Percentiles rank a stretch among this genome's conserved stretches.
These are phyloP conservation scores for Lanzia echinophila DNA, from an alignment of 2,329 filamentous ascomycete genomes.

Conservation along the genomic window DNA sequence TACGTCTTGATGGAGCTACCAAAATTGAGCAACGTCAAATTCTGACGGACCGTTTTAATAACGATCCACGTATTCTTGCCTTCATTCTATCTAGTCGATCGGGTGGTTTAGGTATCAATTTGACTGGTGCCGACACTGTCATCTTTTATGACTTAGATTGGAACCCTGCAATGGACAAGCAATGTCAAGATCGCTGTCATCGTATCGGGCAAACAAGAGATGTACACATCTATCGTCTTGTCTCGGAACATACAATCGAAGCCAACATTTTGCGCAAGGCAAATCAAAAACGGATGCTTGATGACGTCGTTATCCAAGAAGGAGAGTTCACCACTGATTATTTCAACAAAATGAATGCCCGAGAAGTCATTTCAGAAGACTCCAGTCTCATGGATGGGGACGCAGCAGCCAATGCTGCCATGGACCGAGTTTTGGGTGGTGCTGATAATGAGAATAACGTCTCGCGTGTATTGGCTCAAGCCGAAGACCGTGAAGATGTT, in stretches of 20 bases:
- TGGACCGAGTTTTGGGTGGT: constrained; percentile 73
- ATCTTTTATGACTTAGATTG: constrained; percentile 99
- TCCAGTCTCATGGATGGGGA: constrained; percentile 50
- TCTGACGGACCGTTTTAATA: constrained; percentile 93
- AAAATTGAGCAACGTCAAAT: constrained; percentile 95
- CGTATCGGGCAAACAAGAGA: constrained; percentile 96
- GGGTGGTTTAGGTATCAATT: constrained; percentile 89
- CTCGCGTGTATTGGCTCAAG: constrained; percentile 72
- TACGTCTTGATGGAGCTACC: constrained; percentile 92
- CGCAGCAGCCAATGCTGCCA: constrained; percentile 70
- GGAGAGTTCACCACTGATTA: constrained; percentile 97
- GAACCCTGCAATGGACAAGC: constrained; percentile 99
- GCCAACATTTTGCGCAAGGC: constrained; percentile 96
- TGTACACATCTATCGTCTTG: constrained; percentile 93
- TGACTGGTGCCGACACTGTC: constrained; percentile 93
- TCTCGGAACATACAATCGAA: constrained; percentile 92
- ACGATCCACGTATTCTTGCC: constrained; percentile 82
- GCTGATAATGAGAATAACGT: constrained; percentile 54
- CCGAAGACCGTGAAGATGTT: constrained; percentile 89
- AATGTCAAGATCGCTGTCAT: constrained; percentile 95
- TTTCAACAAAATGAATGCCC: constrained; percentile 69
- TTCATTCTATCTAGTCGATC: constrained; percentile 96
- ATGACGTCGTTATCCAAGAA: constrained; percentile 97
- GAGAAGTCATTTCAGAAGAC: constrained; percentile 58
- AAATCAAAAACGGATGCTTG: constrained; percentile 94